Percentiles rank a stretch among this genome's conserved stretches.
Conservation (phyloP, 1,284 basidiomycete species). For the Trichosporon asahii region DNA sequence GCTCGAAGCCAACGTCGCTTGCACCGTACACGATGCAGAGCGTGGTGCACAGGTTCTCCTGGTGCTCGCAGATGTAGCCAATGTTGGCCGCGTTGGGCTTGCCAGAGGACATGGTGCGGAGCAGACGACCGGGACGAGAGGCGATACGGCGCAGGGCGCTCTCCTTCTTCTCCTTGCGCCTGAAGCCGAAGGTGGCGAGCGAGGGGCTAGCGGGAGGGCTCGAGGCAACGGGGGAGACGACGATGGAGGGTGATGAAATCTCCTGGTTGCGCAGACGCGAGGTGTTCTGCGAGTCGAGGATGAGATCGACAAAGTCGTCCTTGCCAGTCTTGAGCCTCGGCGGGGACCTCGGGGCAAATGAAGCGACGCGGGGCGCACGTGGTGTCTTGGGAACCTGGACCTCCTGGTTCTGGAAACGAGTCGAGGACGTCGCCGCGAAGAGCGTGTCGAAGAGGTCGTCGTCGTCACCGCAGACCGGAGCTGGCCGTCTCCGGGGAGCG, state of each 20-base stretch:
- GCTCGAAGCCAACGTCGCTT: constrained; percentile 33
- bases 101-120: not conserved
- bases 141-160: not conserved
- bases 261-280: constrained; percentile 20
- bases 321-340: not conserved
- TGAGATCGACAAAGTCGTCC: not conserved
- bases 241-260: constrained; percentile 7
- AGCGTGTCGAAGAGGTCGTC: constrained; percentile 17
- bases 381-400: not conserved
- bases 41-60: constrained; percentile 72
- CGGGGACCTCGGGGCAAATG: not conserved
- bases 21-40: constrained; percentile 59
- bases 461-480: not conserved
- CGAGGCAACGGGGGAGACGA: not conserved
- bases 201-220: not conserved
- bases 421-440: constrained; percentile 6
- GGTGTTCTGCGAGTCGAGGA: constrained; percentile 1
- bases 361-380: not conserved
- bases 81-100: constrained; percentile 16
- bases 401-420: not conserved
- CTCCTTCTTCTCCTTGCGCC: constrained; percentile 6
- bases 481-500: constrained; percentile 3
- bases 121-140: not conserved
- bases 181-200: not conserved
- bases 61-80: constrained; percentile 72